phyloP scores from a whole-genome alignment of 441 rosid species.

The Bruguiera hainesii region DNA sequence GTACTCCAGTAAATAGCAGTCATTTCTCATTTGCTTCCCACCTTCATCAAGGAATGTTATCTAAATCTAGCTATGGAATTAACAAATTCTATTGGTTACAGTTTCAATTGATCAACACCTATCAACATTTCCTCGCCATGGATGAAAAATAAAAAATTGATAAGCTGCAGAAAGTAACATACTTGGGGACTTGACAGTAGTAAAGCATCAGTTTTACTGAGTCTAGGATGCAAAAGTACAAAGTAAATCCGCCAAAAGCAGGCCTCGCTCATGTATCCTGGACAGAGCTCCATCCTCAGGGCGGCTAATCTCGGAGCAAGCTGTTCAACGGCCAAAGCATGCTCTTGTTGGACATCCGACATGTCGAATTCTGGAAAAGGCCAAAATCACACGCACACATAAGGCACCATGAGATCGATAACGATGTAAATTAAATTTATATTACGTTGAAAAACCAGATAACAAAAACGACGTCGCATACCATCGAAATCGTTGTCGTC shows the following conservation, averaged over 20 bases:
- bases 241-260: constrained; percentile 98
- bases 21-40: too few relatives aligned
- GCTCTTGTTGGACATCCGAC: constrained; percentile 89
- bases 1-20: too few relatives aligned
- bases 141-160: not conserved
- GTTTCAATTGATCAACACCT: not conserved
- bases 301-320: constrained; percentile 70
- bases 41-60: not conserved
- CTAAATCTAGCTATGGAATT: not conserved
- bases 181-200: constrained; percentile 87
- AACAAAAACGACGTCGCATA: constrained; percentile 12
- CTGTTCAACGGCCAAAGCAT: constrained; percentile 76
- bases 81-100: too few relatives aligned
- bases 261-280: constrained; percentile 76
- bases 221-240: constrained; percentile 81
- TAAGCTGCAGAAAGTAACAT: constrained; percentile 20
- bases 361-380: constrained; percentile 64
- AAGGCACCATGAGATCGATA: too few relatives aligned
- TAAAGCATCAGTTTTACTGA: constrained; percentile 66
- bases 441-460: too few relatives aligned
- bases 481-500: constrained; percentile 64
- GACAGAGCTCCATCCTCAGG: constrained; percentile 81
- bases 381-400: not conserved
- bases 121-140: not conserved
- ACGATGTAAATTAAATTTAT: too few relatives aligned